Conservation (phyloP, 495 filamentous ascomycete species). For the Hyaloscypha bicolor region DNA sequence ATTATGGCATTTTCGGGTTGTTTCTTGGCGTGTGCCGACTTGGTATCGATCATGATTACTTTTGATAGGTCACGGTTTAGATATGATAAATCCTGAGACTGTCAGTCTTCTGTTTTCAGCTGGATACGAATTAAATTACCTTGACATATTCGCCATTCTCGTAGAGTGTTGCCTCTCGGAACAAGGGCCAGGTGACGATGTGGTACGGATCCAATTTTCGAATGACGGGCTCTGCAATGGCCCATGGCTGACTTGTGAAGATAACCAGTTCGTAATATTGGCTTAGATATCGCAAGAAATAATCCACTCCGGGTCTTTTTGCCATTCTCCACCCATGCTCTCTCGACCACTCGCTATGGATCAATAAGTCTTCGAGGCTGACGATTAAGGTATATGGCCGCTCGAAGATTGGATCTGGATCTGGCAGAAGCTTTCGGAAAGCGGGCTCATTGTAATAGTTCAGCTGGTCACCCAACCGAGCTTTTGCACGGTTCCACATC, state of each 20-base stretch:
- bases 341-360: constrained; percentile 91
- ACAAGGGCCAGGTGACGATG: constrained; percentile 93
- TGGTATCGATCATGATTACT: constrained; percentile 89
- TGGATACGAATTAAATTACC: constrained; percentile 53
- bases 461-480: constrained; percentile 70
- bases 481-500: constrained; percentile 77
- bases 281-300: constrained; percentile 93
- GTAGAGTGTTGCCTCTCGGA: constrained; percentile 92
- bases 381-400: constrained; percentile 93
- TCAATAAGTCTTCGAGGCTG: constrained; percentile 88
- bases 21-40: constrained; percentile 72
- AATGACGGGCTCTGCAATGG: constrained; percentile 82
- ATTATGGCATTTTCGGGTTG: constrained; percentile 96
- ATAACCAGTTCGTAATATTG: constrained; percentile 98
- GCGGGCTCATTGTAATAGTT: constrained; percentile 96
- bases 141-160: constrained; percentile 95
- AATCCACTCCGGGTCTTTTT: constrained; percentile 94
- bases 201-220: constrained; percentile 95
- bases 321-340: constrained; percentile 95
- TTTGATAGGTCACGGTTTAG: constrained; percentile 94
- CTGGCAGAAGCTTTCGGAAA: constrained; percentile 90
- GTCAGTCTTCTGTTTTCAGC: constrained; percentile 7
- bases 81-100: constrained; percentile 81
- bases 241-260: constrained; percentile 83
- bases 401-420: constrained; percentile 77